Conservation (phyloP, 176 grass and related monocot genomes). For the Miscanthus lutarioriparius region DNA sequence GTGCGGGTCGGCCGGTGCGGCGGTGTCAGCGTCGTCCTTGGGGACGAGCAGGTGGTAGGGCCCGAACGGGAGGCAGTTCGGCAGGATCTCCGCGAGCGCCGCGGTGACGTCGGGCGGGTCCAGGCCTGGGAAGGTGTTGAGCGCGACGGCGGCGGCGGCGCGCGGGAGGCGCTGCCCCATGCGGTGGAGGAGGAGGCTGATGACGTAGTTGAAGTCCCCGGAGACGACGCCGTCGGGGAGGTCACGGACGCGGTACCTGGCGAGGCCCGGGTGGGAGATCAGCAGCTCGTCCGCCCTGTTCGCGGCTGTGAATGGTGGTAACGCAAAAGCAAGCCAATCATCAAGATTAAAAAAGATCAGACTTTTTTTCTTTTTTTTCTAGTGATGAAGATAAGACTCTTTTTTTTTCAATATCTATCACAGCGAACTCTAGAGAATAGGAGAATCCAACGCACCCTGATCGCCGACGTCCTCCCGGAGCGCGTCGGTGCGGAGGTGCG, state of each 20-base stretch:
- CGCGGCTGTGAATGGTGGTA: neutral
- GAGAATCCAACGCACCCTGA: constrained; percentile 28
- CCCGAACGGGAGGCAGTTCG: constrained; percentile 31
- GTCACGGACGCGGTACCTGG: constrained; percentile 45
- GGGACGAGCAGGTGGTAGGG: constrained; percentile 58
- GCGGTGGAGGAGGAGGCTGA: constrained; percentile 43
- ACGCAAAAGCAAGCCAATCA: neutral
- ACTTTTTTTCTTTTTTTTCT: too few relatives aligned
- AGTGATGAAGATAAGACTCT: neutral
- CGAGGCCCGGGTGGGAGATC: constrained; percentile 26
- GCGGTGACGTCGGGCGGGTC: constrained; percentile 21
- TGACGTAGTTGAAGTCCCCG: constrained; percentile 45
- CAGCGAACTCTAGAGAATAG: neutral
- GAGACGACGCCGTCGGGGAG: constrained; percentile 56
- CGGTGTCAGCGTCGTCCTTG: neutral
- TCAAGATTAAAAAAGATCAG: neutral
- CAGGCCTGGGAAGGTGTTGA: constrained; percentile 53
- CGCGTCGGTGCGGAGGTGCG: constrained; percentile 56
- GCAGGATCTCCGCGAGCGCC: constrained; percentile 18
- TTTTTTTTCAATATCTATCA: neutral
- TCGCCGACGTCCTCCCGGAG: constrained; percentile 43
- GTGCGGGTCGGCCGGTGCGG: constrained; percentile 18
- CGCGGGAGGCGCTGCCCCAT: constrained; percentile 33
- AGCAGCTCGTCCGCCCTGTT: constrained; percentile 40
- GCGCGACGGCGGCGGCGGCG: constrained; percentile 29